Conservation (phyloP, 2,329 filamentous ascomycete genomes). For the Apiospora hydei region DNA sequence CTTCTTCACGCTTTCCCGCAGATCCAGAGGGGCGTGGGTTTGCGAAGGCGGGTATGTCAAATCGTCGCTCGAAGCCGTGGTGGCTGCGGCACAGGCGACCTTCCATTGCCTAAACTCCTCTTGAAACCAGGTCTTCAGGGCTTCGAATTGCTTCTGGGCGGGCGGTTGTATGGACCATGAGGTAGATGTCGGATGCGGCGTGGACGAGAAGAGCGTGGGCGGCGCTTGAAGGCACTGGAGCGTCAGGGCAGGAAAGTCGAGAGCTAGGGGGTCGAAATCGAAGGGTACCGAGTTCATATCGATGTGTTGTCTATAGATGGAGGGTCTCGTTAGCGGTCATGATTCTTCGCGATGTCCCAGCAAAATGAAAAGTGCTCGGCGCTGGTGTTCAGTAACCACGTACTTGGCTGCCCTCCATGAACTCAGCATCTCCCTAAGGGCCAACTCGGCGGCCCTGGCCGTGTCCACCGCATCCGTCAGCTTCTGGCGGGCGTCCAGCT, state of each 20-base stretch:
- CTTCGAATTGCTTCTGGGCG: constrained; percentile 74
- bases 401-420: constrained; percentile 86
- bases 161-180: constrained; percentile 86
- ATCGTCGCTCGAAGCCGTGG: constrained; percentile 59
- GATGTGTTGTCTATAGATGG: constrained; percentile 56
- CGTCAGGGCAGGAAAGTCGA: constrained; percentile 86
- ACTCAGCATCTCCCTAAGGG: constrained; percentile 81
- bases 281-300: constrained; percentile 65
- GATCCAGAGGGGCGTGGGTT: constrained; percentile 49
- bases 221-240: constrained; percentile 83
- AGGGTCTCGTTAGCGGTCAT: background rate
- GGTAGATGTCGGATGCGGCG: constrained; percentile 76
- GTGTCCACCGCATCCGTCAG: constrained; percentile 76
- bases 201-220: constrained; percentile 81
- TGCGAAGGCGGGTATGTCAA: constrained; percentile 55
- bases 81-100: constrained; percentile 57
- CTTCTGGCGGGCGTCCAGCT: constrained; percentile 69
- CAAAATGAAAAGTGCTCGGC: background rate
- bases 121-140: constrained; percentile 71
- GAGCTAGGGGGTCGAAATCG: constrained; percentile 84
- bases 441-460: constrained; percentile 83
- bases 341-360: background rate
- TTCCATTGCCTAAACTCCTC: constrained; percentile 74
- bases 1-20: constrained; percentile 54
- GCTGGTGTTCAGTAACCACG: constrained; percentile 45